These are phyloP conservation scores for Sugiyamaella marilandica DNA, from an alignment of 805 yeast species.

Conservation along the genomic window DNA sequence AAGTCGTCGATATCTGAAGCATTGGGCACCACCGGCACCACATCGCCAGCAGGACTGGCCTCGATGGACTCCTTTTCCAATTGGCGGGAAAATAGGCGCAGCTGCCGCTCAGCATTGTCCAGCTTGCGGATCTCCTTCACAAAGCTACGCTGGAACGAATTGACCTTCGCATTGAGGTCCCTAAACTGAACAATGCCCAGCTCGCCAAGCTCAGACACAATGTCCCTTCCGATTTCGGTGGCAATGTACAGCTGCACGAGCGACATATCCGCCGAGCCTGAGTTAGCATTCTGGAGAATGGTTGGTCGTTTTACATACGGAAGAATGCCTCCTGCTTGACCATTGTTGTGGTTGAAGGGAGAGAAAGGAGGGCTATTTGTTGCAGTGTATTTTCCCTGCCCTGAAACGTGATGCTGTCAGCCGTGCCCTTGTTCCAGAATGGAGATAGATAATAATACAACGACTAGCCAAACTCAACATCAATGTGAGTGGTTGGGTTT, in stretches of 20 bases:
- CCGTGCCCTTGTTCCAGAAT: neutral
- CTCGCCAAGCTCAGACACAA: constrained; percentile 81
- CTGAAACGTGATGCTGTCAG: neutral
- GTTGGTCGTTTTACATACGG: constrained; percentile 24
- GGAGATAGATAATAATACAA: no score
- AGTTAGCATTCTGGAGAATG: neutral
- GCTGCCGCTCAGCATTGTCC: constrained; percentile 87
- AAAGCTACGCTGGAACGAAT: constrained; percentile 83
- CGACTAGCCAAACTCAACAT: no score
- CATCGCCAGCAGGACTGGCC: constrained; percentile 34
- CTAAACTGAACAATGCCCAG: constrained; percentile 82
- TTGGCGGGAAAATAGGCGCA: constrained; percentile 40
- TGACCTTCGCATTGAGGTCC: constrained; percentile 76
- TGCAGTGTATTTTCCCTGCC: neutral
- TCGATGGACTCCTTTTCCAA: constrained; percentile 30
- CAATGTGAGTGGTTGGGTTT: no score
- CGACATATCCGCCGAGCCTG: constrained; percentile 95
- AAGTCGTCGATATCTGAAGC: constrained; percentile 70
- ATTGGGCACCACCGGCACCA: constrained; percentile 34
- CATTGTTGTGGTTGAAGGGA: constrained; percentile 5
- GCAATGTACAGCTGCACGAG: constrained; percentile 88
- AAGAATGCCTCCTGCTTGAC: constrained; percentile 33
- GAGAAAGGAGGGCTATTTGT: neutral
- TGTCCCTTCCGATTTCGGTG: constrained; percentile 81
- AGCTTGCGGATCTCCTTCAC: constrained; percentile 80